Conservation (phyloP, 1,139 yeast genomes). For the Kurtzmaniella quercitrusa region DNA sequence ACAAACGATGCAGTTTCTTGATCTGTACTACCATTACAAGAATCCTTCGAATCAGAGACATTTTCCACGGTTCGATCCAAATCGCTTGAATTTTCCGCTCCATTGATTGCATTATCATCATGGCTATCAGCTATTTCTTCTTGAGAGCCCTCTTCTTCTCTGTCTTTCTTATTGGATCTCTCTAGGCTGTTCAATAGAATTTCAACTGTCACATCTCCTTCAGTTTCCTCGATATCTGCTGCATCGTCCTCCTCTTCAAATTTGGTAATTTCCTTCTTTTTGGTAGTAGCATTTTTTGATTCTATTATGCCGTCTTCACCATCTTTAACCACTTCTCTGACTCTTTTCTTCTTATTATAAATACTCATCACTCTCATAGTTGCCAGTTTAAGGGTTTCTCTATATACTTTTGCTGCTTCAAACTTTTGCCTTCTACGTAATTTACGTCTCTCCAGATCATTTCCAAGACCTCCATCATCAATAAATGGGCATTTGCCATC, state of each 20-base stretch:
- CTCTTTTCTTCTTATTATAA: constrained; percentile 19
- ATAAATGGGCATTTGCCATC: constrained; percentile 75
- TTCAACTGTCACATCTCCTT: constrained; percentile 9
- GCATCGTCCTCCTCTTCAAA: constrained; percentile 9
- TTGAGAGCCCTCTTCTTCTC: constrained; percentile 24
- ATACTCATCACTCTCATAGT: constrained; percentile 30
- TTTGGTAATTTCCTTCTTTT: constrained; percentile 3
- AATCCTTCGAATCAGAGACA: not conserved
- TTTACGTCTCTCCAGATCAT: constrained; percentile 35
- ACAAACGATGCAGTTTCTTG: constrained; percentile 7
- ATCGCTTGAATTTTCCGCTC: not conserved
- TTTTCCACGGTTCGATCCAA: constrained; percentile 1
- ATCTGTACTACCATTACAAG: not conserved
- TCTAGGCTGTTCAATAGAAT: constrained; percentile 1
- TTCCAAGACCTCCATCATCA: constrained; percentile 33
- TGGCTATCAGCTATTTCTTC: constrained; percentile 8
- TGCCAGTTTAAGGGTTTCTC: constrained; percentile 33
- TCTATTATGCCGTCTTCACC: too few species aligned
- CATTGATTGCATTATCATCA: not conserved
- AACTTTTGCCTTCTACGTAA: constrained; percentile 36
- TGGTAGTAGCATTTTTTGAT: constrained; percentile 16
- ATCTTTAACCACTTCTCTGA: constrained; percentile 10
- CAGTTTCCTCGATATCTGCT: constrained; percentile 10
- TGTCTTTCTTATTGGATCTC: constrained; percentile 17
- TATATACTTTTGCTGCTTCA: constrained; percentile 37